Conservation (phyloP, 73 alveolate species). For the Halteria grandinella region DNA sequence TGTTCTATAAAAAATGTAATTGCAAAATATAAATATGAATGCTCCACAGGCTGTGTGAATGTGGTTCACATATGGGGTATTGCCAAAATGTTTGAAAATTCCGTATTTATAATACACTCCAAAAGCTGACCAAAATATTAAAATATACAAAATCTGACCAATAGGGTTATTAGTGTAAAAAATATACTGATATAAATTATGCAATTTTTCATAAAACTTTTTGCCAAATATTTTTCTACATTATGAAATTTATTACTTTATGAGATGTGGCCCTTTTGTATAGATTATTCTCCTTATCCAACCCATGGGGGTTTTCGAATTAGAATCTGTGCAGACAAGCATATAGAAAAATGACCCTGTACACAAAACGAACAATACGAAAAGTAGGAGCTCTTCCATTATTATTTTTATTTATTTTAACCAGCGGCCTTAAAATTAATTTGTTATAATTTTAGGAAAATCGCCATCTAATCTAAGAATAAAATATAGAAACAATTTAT, state of each 20-base stretch:
- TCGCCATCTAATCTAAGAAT: too few relatives aligned
- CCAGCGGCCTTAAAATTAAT: too few relatives aligned
- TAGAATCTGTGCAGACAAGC: too few relatives aligned
- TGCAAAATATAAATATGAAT: slow-evolving; percentile 52
- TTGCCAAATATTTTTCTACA: slow-evolving; percentile 22
- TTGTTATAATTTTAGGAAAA: too few relatives aligned
- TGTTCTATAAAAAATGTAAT: slow-evolving; percentile 65
- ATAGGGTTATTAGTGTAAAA: slow-evolving; percentile 73
- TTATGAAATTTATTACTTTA: not conserved
- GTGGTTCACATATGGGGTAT: slow-evolving; percentile 56
- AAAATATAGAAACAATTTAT: too few relatives aligned
- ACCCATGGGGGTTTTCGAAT: too few relatives aligned
- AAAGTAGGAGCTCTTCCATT: too few relatives aligned
- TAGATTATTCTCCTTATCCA: slow-evolving; percentile 5
- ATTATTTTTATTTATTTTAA: too few relatives aligned
- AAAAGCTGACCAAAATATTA: slow-evolving; percentile 50
- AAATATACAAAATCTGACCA: slow-evolving; percentile 69
- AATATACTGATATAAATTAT: not conserved
- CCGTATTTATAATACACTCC: slow-evolving; percentile 55
- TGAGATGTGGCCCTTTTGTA: not conserved
- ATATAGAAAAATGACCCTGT: too few relatives aligned
- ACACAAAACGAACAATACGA: too few relatives aligned
- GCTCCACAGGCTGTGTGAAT: slow-evolving; percentile 61
- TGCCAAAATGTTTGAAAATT: slow-evolving; percentile 62
- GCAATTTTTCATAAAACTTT: not conserved